Base-by-base conservation (phyloP, 257 asterid species). In the Jaltomata sinuosa region DNA sequence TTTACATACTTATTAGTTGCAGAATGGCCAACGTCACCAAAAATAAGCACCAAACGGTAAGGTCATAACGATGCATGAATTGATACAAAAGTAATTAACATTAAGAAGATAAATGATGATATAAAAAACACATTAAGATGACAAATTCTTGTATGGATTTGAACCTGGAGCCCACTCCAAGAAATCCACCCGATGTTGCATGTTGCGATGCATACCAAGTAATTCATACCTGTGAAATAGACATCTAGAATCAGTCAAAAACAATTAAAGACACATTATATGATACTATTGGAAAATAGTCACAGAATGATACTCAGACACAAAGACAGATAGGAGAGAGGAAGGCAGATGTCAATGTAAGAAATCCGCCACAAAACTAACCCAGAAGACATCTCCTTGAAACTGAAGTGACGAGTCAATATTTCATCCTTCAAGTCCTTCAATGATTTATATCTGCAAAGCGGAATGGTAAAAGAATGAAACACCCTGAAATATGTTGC, bases 111-210 rank as follows among this genome's bases (percentile, higher is more conserved):
- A 76, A 25, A 8, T 76, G 3, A 25, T 77, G 81, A 15, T 49
- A 15, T 8, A 42, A 6, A 40, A 42, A 76, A 76, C 55, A 22
- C 25, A 4, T 76, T 27, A 49, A 49, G 61, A 49, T 49, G 81
- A 27, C 42, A 49, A 77, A 38, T 45, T 77, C 62, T 27, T 8
- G 42, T 49, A 27, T 49, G 62, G 81, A 77, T 47, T 54, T 89
- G 77, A 89, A 96, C 98, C 99, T 96, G 99, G 99, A 85, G 98
- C 99, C 99, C 99, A 94, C n/a, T 96, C 99, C 97, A 96, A 83
- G 90, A 83, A 96, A 90, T 96, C 98, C 87, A 96, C 93, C 83
- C 98, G 94, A 83, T 94, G 98, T 83, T 96, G 99, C 84, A 90
- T 91, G 79, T 94, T 90, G 55, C 98, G 93, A 84, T 93, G 98